Percentiles rank a stretch among this genome's conserved stretches.
phyloP scores from a whole-genome alignment of 2,329 filamentous ascomycete genomes.

The Aspergillus persii region DNA sequence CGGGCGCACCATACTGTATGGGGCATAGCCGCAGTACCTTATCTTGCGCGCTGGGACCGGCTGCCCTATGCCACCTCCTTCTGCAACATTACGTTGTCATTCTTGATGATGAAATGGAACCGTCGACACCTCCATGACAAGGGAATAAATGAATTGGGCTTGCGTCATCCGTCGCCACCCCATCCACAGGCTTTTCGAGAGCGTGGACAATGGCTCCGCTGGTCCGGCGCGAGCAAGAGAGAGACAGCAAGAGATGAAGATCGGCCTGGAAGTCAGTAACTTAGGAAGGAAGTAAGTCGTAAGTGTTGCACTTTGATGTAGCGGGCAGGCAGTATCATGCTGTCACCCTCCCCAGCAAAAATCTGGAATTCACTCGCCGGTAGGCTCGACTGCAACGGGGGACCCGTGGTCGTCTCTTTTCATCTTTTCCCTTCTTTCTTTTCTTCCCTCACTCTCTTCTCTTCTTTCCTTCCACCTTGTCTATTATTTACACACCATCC shows the following conservation, averaged over 20 bases:
- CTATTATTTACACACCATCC: not conserved
- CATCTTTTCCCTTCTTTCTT: too few species aligned
- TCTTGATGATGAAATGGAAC: constrained; percentile 7
- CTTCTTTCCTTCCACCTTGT: not conserved
- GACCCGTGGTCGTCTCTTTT: constrained; percentile 16
- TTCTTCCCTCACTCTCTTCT: not conserved
- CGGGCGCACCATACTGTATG: not conserved
- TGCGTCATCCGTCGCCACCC: not conserved
- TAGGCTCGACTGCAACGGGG: constrained; percentile 20
- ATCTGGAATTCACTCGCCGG: not conserved
- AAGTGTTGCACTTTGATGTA: not conserved
- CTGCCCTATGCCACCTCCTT: constrained; percentile 16
- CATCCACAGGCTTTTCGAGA: not conserved
- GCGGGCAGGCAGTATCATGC: constrained; percentile 3
- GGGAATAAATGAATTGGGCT: not conserved
- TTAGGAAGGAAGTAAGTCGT: not conserved
- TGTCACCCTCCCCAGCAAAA: constrained; percentile 14
- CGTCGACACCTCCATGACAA: constrained; percentile 1
- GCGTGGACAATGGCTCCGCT: not conserved
- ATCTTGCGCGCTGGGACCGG: not conserved
- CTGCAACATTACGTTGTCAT: constrained; percentile 19
- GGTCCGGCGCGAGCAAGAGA: too few species aligned
- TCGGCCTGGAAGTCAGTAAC: not conserved
- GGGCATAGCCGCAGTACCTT: not conserved
- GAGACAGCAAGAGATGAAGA: too few species aligned